Conservation (phyloP, 345 rosid genomes). For the Firmiana major region DNA sequence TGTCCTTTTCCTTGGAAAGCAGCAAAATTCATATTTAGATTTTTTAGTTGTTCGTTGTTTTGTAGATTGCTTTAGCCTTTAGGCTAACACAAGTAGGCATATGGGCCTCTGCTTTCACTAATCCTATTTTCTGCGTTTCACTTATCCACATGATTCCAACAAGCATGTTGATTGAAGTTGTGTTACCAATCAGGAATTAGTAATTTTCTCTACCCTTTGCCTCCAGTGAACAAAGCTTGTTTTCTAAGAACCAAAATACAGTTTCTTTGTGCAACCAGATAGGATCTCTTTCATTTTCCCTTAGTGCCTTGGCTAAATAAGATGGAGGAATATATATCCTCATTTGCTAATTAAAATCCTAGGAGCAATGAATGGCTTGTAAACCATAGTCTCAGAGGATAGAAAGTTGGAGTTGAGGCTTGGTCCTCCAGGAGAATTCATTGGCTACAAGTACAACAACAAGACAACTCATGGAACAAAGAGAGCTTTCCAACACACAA, state of each 20-base stretch:
- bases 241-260: background rate
- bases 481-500: constrained; percentile 22
- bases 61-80: background rate
- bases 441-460: background rate
- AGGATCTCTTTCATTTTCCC: background rate
- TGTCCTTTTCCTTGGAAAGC: background rate
- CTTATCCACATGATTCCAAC: background rate
- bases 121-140: background rate
- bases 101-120: background rate
- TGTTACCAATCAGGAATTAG: too few species aligned
- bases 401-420: constrained; percentile 87
- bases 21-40: background rate
- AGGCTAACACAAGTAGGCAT: background rate
- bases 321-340: constrained; percentile 16
- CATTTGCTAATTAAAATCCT: constrained; percentile 5
- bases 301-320: background rate
- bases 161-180: background rate
- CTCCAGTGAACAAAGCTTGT: background rate
- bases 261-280: background rate
- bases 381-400: constrained; percentile 1
- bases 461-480: constrained; percentile 21
- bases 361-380: constrained; percentile 8
- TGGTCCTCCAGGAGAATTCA: constrained; percentile 69
- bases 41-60: background rate
- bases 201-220: background rate